Percentiles rank a stretch among this genome's conserved stretches.
Conservation (phyloP, 2,329 filamentous ascomycete species). For the Periconia macrospinosa region DNA sequence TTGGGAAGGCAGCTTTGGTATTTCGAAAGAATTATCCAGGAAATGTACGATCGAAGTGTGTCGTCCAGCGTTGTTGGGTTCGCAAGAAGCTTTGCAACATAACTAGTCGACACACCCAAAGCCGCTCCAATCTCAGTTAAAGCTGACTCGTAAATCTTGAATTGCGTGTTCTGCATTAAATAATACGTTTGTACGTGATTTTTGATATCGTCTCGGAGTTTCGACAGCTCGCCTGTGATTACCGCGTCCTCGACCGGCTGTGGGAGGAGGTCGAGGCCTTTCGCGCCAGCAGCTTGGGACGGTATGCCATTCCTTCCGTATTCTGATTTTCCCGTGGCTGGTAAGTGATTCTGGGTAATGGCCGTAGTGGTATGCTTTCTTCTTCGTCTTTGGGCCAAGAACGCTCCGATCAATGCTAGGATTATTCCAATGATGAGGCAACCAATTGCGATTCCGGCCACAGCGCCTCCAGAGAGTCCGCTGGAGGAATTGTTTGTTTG, state of each 20-base stretch:
- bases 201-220: conserved; percentile 27
- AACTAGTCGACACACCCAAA: conserved; percentile 8
- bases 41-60: conserved; percentile 18
- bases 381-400: conserved; percentile 16
- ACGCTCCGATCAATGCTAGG: conserved; percentile 12
- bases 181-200: conserved; percentile 27
- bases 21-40: conserved; percentile 13
- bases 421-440: conserved; percentile 19
- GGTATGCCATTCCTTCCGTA: background rate
- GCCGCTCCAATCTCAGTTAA: conserved; percentile 8
- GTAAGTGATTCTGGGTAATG: background rate
- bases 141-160: too few species aligned
- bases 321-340: background rate
- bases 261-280: conserved; percentile 20
- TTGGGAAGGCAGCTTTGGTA: too few species aligned
- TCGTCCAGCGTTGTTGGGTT: conserved; percentile 14
- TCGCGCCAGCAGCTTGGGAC: background rate
- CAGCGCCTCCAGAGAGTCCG: too few species aligned
- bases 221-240: conserved; percentile 20
- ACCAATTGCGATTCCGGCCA: background rate
- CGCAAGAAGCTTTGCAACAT: conserved; percentile 5
- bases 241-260: conserved; percentile 25
- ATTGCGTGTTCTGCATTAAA: conserved; percentile 3
- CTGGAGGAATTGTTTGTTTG: too few species aligned
- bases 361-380: conserved; percentile 1